Evolutionary conservation across 164 flowering plant genomes (phyloP), one percentile per base, ranked within the genome.

Genomic region (Magnolia officinalis): DNA sequence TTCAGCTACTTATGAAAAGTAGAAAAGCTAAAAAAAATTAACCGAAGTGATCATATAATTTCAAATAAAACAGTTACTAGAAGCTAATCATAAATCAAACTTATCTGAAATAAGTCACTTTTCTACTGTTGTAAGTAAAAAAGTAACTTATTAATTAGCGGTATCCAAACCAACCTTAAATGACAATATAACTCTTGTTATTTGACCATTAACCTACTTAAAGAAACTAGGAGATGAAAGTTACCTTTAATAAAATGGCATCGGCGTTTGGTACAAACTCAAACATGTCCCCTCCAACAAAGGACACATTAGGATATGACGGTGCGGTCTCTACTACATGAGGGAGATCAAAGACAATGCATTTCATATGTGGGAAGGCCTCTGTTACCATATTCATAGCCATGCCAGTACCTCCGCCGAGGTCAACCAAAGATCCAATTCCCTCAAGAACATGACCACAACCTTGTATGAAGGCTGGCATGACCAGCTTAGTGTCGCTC

Each of bases 211-310:
- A 5, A 4, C 45, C 45, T 37, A 3, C 6, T 37, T 3, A 5
- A 3, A 37, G 45, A 37, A 37, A 37, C 29, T 4, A 37, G 45
- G 6, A 4, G 6, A 37, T 37, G 45, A 3, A 37, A 37, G 45
- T 7, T 69, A 71, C 74, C 74, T 50, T 71, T 6, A 71, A 20
- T 1, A 71, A n/a, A 50, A 51, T 20, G 6, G 63, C 74, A 51
- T 71, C 74, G 0, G 74, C 74, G 10, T n/a, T 49, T 8, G 74
- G 74, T 6, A 71, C 49, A 20, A 59, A 50, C 6, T 50, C 0
- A 18, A 71, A 71, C 74, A 71, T 71, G 16, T 71, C 61, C 10
- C 74, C 74, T 10, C 74, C 74, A 9, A 51, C 74, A 9, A 52
- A n/a, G 63, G 37, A 14, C 58, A 71, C 74, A 24, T 23, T 8